Conservation (phyloP, 805 yeast species). For the Candida easanensis region DNA sequence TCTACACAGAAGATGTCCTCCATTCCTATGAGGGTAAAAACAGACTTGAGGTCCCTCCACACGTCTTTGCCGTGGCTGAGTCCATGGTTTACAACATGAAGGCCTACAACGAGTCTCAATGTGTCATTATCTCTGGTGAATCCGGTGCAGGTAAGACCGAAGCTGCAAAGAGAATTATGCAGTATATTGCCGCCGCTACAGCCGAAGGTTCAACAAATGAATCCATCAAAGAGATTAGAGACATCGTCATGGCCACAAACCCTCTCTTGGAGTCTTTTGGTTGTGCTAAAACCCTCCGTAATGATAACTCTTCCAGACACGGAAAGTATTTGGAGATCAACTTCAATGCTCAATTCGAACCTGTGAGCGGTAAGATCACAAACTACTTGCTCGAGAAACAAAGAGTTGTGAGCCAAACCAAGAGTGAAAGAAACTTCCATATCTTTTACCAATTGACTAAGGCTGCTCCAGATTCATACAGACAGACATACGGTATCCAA, state of each 20-base stretch:
- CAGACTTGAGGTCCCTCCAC: constrained; percentile 95
- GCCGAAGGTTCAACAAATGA: constrained; percentile 60
- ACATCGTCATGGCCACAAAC: constrained; percentile 96
- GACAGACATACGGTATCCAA: constrained; percentile 85
- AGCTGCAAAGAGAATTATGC: constrained; percentile 98
- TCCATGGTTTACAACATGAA: constrained; percentile 94
- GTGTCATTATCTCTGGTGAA: constrained; percentile 97
- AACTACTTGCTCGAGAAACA: constrained; percentile 92
- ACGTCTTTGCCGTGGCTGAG: constrained; percentile 97
- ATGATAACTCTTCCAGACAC: constrained; percentile 87
- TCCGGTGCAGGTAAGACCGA: constrained; percentile 98
- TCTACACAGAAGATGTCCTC: constrained; percentile 78
- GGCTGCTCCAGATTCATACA: constrained; percentile 80
- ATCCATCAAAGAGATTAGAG: constrained; percentile 84
- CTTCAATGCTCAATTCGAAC: constrained; percentile 79
- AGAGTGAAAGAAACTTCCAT: constrained; percentile 93
- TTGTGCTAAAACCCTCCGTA: constrained; percentile 88
- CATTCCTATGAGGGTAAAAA: constrained; percentile 85
- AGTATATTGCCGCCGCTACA: constrained; percentile 87
- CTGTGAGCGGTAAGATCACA: constrained; percentile 93
- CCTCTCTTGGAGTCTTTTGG: constrained; percentile 90
- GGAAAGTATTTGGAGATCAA: constrained; percentile 91
- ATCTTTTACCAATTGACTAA: constrained; percentile 95
- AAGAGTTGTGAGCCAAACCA: constrained; percentile 93
- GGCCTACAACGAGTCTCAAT: constrained; percentile 90